phyloP scores from a whole-genome alignment of 768 basidiomycete species.

The Holtermanniella nyarrowii region DNA sequence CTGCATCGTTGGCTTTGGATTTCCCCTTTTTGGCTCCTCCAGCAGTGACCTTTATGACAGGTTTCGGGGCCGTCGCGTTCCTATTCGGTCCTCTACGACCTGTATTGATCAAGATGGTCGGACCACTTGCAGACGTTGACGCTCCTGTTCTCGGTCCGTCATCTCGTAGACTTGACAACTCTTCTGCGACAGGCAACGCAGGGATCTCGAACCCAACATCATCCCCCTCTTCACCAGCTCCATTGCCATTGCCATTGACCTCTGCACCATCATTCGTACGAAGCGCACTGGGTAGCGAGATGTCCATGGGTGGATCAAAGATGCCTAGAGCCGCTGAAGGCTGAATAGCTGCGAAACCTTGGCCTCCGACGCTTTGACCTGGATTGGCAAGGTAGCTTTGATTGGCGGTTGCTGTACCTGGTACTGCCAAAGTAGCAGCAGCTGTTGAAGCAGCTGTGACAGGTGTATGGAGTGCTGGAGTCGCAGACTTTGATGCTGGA shows the following conservation, averaged over 20 bases:
- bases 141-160: neutral
- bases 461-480: constrained; percentile 1
- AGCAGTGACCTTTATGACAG: neutral
- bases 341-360: neutral
- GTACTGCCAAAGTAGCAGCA: neutral
- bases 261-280: neutral
- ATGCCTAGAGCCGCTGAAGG: neutral
- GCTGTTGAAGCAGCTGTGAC: constrained; percentile 6
- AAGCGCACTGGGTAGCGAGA: neutral
- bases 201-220: neutral
- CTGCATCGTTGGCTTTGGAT: neutral
- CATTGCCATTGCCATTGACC: neutral
- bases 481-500: constrained; percentile 3
- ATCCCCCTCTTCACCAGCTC: too few species aligned
- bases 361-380: neutral
- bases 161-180: neutral
- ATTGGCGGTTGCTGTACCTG: neutral
- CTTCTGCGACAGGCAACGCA: neutral
- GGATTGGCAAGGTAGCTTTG: neutral
- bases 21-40: neutral
- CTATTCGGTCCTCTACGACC: neutral
- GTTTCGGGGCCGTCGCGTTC: neutral
- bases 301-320: neutral
- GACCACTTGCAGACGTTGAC: neutral
- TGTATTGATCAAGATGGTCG: neutral